A percentile compares a stretch with the other conserved stretches of the same genome.
Conservation (phyloP, 345 rosid species). For the Salix dunnii region DNA sequence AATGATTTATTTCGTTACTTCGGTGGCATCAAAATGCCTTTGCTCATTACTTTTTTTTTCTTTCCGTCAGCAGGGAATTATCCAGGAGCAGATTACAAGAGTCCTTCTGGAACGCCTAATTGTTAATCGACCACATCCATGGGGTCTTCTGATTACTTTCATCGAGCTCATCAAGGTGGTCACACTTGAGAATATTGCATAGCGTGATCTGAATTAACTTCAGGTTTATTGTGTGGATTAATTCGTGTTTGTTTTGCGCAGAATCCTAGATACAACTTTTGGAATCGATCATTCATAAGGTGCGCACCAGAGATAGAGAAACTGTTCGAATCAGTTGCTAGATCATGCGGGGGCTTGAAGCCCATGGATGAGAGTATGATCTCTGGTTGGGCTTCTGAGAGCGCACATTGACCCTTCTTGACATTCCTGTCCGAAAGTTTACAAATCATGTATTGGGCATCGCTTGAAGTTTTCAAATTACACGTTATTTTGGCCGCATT, state of each 20-base stretch:
- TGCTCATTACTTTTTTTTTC: neutral
- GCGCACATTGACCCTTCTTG: slow-evolving; percentile 12
- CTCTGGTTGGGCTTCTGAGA: slow-evolving; percentile 59
- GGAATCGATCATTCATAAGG: slow-evolving; percentile 72
- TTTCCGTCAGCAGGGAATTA: slow-evolving; percentile 56
- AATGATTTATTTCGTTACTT: neutral
- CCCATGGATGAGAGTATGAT: slow-evolving; percentile 76
- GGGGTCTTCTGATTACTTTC: slow-evolving; percentile 98
- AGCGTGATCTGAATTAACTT: neutral
- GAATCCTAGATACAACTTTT: slow-evolving; percentile 84
- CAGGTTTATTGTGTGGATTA: neutral
- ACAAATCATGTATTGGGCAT: neutral
- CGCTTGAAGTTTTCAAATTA: neutral
- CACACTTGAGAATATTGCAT: neutral
- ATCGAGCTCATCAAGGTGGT: slow-evolving; percentile 91
- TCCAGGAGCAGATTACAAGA: slow-evolving; percentile 97
- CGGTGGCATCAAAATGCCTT: neutral
- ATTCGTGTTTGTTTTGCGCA: slow-evolving; percentile 24
- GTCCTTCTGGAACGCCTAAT: slow-evolving; percentile 91
- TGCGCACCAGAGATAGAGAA: slow-evolving; percentile 92
- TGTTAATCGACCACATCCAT: slow-evolving; percentile 93
- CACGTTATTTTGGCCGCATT: neutral
- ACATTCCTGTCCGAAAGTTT: neutral
- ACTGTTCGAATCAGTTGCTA: slow-evolving; percentile 76
- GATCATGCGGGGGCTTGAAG: slow-evolving; percentile 76